Evolutionary conservation across 257 asterid species (phyloP).

Genomic region (Ehretia macrophylla): DNA sequence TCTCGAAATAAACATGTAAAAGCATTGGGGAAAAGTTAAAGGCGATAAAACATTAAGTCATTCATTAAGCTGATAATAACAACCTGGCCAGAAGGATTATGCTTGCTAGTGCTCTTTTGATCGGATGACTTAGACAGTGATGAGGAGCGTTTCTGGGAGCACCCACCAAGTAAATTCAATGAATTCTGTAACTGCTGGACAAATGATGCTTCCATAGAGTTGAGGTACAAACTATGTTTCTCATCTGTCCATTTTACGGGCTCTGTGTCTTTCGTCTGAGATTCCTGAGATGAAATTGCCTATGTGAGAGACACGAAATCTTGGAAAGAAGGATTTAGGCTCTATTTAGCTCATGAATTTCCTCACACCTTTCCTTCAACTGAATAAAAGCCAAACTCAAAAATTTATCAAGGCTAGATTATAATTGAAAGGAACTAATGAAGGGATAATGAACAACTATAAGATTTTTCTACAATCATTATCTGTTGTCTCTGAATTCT

Average conservation of each 20-base stretch:
- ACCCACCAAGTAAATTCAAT: constrained; percentile 32
- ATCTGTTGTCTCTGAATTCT: no score
- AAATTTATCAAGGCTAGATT: no score
- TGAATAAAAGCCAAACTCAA: no score
- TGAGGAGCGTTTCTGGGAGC: constrained; percentile 19
- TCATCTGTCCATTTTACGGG: constrained; percentile 57
- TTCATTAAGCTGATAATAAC: not conserved
- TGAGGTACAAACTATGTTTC: constrained; percentile 61
- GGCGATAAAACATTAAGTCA: not conserved
- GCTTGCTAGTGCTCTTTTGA: constrained; percentile 26
- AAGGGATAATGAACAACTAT: no score
- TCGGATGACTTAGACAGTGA: constrained; percentile 25
- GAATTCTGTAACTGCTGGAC: constrained; percentile 55
- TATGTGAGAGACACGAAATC: constrained; percentile 7
- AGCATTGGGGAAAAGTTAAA: not conserved
- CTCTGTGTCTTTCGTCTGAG: constrained; percentile 28
- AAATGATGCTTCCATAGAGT: constrained; percentile 67
- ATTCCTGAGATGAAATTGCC: constrained; percentile 17
- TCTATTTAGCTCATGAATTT: no score
- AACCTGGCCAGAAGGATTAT: constrained; percentile 57
- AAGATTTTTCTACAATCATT: no score
- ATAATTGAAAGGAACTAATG: no score
- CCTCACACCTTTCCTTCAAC: no score
- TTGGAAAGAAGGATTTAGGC: not conserved
- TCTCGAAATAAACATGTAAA: not conserved